Evolutionary conservation across 2,329 filamentous ascomycete species (phyloP), one percentile per base, ranked within the genome.

Genomic region (Atkinsonella texensis): DNA sequence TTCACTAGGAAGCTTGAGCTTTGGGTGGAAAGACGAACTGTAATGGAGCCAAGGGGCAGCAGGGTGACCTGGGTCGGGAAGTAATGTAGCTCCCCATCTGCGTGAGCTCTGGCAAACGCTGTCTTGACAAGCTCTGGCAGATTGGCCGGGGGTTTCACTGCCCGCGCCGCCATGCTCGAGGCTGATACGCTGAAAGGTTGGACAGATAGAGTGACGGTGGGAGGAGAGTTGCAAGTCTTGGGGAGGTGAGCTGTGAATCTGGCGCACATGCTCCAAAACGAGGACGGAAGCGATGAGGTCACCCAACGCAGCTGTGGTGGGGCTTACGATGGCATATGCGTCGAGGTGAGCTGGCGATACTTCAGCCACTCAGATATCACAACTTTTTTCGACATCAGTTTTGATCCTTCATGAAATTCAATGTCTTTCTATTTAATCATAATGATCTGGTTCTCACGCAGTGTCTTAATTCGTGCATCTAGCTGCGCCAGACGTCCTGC

Each of bases 61-160:
- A 80, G 56, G 4, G 72, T 64, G 44, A 75, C 78, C 53, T 78
- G 71, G 2, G 77, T 80, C 44, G 74, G 70, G 60, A 74, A 81
- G 59, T 76, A 80, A 46, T 68, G 69, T 50, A 81, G 60, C 54
- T 79, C 74, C 50, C 74, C 74, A 51, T 64, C 70, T 11, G 65
- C 61, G 11, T 66, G 68, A 17, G 78, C 77, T 46, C 68, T 71
- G 50, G 63, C 59, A 59, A 81, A 81, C 3, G 74, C 66, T 1
- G 68, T 53, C 49, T 68, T 71, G 52, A 81, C 75, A 13, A 81
- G 70, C 2, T 70, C 68, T 1, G 76, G 75, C 1, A 81, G 70
- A 52, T 74, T 73, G 2, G 62, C 53, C 0, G 75, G 75, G 1
- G 66, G 40, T 2, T 10, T 17, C 32, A 28, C 18, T 31, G 50